Evolutionary conservation across 352 stramenopile genomes (phyloP).

Genomic region (Pythium utonaiense): DNA sequence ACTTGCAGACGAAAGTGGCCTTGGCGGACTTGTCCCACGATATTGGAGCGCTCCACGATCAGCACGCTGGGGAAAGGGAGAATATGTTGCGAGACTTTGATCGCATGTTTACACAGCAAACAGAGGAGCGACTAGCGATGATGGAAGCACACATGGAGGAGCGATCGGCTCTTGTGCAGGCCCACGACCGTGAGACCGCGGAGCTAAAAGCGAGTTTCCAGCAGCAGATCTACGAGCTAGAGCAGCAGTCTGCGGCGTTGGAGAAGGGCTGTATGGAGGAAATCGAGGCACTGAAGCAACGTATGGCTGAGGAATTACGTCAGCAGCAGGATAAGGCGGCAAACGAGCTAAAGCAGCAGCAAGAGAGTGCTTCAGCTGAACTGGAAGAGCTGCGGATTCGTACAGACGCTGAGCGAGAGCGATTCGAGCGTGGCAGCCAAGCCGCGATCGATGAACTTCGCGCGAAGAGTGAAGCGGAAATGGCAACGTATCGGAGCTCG

Average conservation of each 20-base stretch:
- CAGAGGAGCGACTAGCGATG: constrained; percentile 43
- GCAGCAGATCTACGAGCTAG: constrained; percentile 27
- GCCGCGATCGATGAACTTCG: constrained; percentile 3
- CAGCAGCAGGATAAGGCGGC: background rate
- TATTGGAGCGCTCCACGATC: constrained; percentile 40
- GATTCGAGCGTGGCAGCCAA: background rate
- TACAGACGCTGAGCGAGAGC: background rate
- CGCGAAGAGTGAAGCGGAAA: background rate
- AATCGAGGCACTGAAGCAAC: constrained; percentile 32
- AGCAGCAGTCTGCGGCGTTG: constrained; percentile 26
- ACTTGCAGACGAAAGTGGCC: constrained; percentile 33
- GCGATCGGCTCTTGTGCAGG: constrained; percentile 23
- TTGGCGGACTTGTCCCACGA: constrained; percentile 38
- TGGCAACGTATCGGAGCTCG: background rate
- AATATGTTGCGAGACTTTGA: constrained; percentile 47
- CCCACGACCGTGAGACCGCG: constrained; percentile 25
- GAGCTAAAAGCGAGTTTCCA: constrained; percentile 27
- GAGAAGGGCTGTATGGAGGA: constrained; percentile 35
- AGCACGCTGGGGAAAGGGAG: constrained; percentile 34
- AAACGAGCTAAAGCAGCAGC: constrained; percentile 16
- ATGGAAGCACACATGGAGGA: constrained; percentile 35
- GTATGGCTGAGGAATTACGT: constrained; percentile 12
- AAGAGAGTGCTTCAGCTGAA: background rate
- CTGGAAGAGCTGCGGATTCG: constrained; percentile 24
- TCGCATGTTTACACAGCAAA: constrained; percentile 32